Evolutionary conservation across 2,329 filamentous ascomycete genomes (phyloP), one percentile per base, ranked within the genome.

Genomic region (Alternaria metachromatica): DNA sequence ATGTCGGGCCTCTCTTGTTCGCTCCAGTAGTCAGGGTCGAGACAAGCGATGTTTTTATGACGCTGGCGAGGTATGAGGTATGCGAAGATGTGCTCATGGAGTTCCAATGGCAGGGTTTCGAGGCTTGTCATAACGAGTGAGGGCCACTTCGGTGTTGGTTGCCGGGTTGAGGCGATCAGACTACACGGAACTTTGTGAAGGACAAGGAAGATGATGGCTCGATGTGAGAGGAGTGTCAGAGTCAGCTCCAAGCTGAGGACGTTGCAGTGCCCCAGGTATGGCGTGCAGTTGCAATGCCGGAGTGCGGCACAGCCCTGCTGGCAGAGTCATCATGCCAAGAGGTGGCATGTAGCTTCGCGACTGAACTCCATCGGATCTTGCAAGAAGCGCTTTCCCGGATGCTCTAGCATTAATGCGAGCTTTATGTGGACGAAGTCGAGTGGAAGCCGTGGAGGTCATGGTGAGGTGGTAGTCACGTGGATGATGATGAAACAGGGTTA

Each of bases 401-500:
- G n/a, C 37, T 18, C 37, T 5, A 41, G 37, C 37, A 41, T 41
- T 18, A 3, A 41, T 3, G n/a, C n/a, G 44, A 46, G 11, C 21
- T 46, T 1, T 46, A 46, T 3, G 21, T 46, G 12, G 12, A 46
- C 12, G 2, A 48, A 2, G 45, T n/a, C 45, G 18, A 25, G 45
- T n/a, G 44, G 45, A 48, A 48, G 37, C 37, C 0, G 0, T 41
- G 37, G 15, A 50, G 12, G 18, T 21, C 21, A 18, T 18, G 13
- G 20, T 20, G 20, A 33, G 20, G 51, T 44, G 18, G 28, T 18
- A 4, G n/a, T 59, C 63, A 65, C 63, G 63, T 65, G 63, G n/a
- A 3, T 3, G n/a, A 10, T 26, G 56, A 54, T 60, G 62, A 58
- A 62, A 66, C 61, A 26, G 30, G 49, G 15, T 61, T 59, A 63